These are phyloP conservation scores for Pinus tabuliformis DNA, from an alignment of 75 land plant genomes.

Conservation along the genomic window DNA sequence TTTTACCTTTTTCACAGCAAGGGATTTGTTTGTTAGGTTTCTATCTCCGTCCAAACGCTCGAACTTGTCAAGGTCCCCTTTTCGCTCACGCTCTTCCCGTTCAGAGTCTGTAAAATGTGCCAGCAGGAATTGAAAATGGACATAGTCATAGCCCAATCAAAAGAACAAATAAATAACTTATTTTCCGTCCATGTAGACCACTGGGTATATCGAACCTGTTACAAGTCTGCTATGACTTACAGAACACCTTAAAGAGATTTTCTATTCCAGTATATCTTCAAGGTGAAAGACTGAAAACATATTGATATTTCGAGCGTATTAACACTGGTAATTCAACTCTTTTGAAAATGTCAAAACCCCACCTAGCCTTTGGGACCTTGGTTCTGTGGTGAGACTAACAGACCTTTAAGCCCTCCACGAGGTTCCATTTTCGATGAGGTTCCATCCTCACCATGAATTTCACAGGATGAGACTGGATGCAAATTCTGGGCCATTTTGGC, in stretches of 20 bases:
- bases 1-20: conserved; percentile 72
- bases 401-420: too few relatives aligned
- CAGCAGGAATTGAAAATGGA: not conserved
- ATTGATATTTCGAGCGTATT: too few relatives aligned
- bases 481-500: too few relatives aligned
- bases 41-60: conserved; percentile 95
- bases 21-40: conserved; percentile 68
- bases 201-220: not conserved
- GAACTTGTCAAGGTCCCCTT: conserved; percentile 90
- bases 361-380: too few relatives aligned
- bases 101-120: conserved; percentile 59
- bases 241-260: not conserved
- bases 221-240: not conserved
- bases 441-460: too few relatives aligned
- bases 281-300: too few relatives aligned
- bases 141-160: conserved; percentile 2
- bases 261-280: not conserved
- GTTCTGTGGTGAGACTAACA: too few relatives aligned
- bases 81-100: conserved; percentile 87
- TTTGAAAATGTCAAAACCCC: too few relatives aligned
- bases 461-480: too few relatives aligned
- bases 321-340: too few relatives aligned
- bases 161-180: not conserved
- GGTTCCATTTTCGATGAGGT: too few relatives aligned
- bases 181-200: not conserved